Conservation (phyloP, 768 basidiomycete species). For the Termitomyces sp. region DNA sequence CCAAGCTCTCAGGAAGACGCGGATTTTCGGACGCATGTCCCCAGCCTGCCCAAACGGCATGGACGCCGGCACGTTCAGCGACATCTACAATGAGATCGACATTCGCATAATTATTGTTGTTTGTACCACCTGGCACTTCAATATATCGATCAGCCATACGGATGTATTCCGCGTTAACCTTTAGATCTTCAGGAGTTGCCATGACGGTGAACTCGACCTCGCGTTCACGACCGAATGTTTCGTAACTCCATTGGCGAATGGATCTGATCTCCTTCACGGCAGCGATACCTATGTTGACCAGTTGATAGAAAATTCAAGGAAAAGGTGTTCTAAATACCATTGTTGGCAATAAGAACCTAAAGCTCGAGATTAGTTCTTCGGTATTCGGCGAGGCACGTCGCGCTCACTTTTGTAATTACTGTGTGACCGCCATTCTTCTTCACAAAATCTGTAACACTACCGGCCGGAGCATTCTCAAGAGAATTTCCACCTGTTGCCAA, state of each 20-base stretch:
- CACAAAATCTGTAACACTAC: conserved; percentile 87
- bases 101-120: conserved; percentile 99
- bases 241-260: conserved; percentile 99
- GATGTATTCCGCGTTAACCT: conserved; percentile 99
- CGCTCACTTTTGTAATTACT: conserved; percentile 90
- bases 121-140: conserved; percentile 96
- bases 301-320: conserved; percentile 2
- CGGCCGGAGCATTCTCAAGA: conserved; percentile 74
- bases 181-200: conserved; percentile 98
- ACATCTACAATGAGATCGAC: conserved; percentile 98
- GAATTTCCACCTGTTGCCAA: conserved; percentile 80
- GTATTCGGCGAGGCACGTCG: neutral
- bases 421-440: conserved; percentile 90
- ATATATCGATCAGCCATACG: conserved; percentile 99
- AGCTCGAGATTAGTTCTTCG: conserved; percentile 6
- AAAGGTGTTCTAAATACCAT: conserved; percentile 47
- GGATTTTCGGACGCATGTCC: conserved; percentile 99
- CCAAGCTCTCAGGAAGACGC: conserved; percentile 87
- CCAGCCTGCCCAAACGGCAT: conserved; percentile 99
- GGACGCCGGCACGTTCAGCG: conserved; percentile 94
- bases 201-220: conserved; percentile 98
- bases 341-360: conserved; percentile 97
- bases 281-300: conserved; percentile 71
- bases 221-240: conserved; percentile 95
- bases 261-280: conserved; percentile 99